Percentiles rank a stretch among this genome's conserved stretches.
Evolutionary conservation across 805 yeast genomes (phyloP).

Genomic region (Barnettozyma californica): DNA sequence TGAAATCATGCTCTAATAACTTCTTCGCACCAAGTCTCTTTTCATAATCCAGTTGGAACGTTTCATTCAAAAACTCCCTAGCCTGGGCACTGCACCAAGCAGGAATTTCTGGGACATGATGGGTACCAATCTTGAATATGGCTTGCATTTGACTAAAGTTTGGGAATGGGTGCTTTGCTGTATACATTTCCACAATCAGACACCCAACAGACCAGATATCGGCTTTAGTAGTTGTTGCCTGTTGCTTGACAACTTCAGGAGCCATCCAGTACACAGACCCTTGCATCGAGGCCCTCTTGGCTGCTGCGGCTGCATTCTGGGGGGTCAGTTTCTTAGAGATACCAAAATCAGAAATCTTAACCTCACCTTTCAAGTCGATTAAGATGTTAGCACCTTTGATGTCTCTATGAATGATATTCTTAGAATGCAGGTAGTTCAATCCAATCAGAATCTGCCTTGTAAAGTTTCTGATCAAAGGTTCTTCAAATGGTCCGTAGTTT

Average conservation of each 20-base stretch:
- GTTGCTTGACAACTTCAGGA: constrained; percentile 95
- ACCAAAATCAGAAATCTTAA: constrained; percentile 84
- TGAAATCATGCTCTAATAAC: constrained; percentile 59
- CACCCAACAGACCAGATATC: constrained; percentile 99
- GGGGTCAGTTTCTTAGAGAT: constrained; percentile 68
- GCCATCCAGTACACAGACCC: constrained; percentile 99
- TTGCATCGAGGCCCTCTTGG: constrained; percentile 75
- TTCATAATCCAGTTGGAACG: constrained; percentile 72
- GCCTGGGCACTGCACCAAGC: constrained; percentile 65
- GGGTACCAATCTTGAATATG: constrained; percentile 86
- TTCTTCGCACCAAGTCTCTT: constrained; percentile 72
- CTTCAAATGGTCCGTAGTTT: constrained; percentile 77
- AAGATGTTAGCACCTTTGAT: constrained; percentile 86
- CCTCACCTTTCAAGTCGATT: constrained; percentile 74
- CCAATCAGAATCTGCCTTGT: constrained; percentile 75
- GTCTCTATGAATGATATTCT: constrained; percentile 78
- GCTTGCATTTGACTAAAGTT: constrained; percentile 96
- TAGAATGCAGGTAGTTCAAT: constrained; percentile 64
- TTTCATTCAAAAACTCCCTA: constrained; percentile 52
- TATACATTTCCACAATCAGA: constrained; percentile 87
- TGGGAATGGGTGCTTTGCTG: constrained; percentile 96
- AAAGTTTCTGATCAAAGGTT: constrained; percentile 65
- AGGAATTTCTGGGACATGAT: constrained; percentile 77
- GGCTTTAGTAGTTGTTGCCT: constrained; percentile 84
- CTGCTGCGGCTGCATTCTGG: constrained; percentile 23